Conservation (phyloP, 2,329 filamentous ascomycete species). For the Biscogniauxia sp. region DNA sequence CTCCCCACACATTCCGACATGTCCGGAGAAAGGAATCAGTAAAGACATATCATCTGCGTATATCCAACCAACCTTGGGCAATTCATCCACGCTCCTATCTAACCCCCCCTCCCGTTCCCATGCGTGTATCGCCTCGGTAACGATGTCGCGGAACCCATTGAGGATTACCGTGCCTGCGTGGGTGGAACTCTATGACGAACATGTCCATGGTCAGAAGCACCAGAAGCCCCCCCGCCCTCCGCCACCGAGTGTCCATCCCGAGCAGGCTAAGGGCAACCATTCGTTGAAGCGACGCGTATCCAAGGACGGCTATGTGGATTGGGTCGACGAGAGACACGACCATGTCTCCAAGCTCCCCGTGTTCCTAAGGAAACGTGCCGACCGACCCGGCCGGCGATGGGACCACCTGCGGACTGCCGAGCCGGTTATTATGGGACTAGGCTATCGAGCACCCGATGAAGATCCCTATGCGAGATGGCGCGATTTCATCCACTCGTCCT, state of each 20-base stretch:
- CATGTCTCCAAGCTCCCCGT: constrained; percentile 41
- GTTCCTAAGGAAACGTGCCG: constrained; percentile 44
- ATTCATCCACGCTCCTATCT: not conserved
- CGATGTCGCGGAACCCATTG: constrained; percentile 29
- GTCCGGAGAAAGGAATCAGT: not conserved
- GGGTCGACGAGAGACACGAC: constrained; percentile 34
- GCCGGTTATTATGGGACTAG: constrained; percentile 54
- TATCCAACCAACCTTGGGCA: not conserved
- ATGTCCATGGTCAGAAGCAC: constrained; percentile 23
- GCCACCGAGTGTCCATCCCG: constrained; percentile 23
- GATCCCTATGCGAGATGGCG: constrained; percentile 48
- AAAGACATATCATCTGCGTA: not conserved
- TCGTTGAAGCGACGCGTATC: constrained; percentile 32
- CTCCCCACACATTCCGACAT: not conserved
- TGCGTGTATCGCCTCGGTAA: constrained; percentile 15
- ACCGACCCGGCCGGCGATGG: constrained; percentile 53
- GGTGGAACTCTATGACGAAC: constrained; percentile 31
- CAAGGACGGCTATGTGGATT: constrained; percentile 33
- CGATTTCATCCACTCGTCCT: constrained; percentile 52
- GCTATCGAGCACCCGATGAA: constrained; percentile 40
- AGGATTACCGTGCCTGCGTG: constrained; percentile 31
- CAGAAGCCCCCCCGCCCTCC: constrained; percentile 20
- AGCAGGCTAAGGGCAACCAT: constrained; percentile 26
- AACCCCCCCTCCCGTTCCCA: constrained; percentile 7
- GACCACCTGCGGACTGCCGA: constrained; percentile 59